phyloP scores from a whole-genome alignment of 345 rosid species.

The Dipteronia sinensis region DNA sequence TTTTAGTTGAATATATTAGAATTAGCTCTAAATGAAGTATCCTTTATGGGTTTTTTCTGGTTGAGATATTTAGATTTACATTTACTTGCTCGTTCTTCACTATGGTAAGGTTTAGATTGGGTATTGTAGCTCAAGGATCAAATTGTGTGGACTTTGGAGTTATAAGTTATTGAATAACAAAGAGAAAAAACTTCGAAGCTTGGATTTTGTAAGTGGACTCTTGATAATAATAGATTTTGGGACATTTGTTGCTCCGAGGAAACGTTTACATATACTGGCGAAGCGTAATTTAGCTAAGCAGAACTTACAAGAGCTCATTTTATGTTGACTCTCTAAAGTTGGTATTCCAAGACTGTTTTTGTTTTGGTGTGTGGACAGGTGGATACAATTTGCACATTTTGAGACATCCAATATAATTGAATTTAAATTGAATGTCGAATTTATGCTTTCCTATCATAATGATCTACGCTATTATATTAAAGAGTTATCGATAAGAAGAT shows the following conservation, averaged over 20 bases:
- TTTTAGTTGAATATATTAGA: conserved; percentile 8
- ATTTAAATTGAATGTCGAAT: neutral
- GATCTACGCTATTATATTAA: too few species aligned
- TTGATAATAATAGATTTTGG: neutral
- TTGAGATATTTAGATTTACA: conserved; percentile 8
- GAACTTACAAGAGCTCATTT: neutral
- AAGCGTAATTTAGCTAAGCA: neutral
- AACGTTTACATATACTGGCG: neutral
- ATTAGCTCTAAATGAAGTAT: conserved; percentile 1
- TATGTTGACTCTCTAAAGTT: neutral
- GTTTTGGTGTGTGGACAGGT: neutral
- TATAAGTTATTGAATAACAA: neutral
- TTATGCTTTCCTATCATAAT: neutral
- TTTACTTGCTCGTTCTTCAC: neutral
- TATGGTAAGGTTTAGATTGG: neutral
- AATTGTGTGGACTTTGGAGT: neutral
- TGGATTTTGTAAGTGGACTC: neutral
- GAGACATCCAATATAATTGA: neutral
- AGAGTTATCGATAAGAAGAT: neutral
- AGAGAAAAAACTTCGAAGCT: neutral
- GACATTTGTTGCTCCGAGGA: neutral
- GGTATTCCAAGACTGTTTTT: neutral
- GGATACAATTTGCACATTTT: neutral
- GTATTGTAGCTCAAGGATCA: neutral
- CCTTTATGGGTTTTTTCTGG: neutral